A percentile compares a stretch with the other conserved stretches of the same genome.
Conservation (phyloP, 164 flowering plant genomes). For the Annona squamosa region DNA sequence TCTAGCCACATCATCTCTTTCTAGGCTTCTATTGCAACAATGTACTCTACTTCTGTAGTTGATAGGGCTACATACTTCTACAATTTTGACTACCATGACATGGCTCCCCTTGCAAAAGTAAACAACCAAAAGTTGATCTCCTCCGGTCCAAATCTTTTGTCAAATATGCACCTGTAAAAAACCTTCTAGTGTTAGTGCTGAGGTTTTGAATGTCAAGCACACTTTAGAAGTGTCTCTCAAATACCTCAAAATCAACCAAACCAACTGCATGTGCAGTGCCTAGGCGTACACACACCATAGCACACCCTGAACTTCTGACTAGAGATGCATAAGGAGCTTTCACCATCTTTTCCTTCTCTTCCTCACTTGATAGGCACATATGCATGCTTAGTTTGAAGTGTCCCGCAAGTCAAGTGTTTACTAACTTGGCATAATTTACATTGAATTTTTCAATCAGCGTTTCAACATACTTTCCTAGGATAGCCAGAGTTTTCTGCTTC, state of each 20-base stretch:
- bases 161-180: not conserved
- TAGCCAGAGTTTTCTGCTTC: too few species aligned
- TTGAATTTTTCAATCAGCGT: not conserved
- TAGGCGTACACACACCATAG: not conserved
- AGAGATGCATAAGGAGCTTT: not conserved
- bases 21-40: not conserved
- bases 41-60: not conserved
- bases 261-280: not conserved
- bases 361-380: not conserved
- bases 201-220: not conserved
- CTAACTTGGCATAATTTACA: not conserved
- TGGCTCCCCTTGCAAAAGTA: not conserved
- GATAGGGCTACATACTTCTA: not conserved
- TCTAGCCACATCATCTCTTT: not conserved
- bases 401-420: not conserved
- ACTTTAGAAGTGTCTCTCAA: not conserved
- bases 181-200: not conserved
- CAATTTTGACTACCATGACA: not conserved
- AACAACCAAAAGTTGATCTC: not conserved
- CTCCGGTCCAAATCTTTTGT: not conserved
- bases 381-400: not conserved
- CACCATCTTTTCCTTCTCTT: not conserved
- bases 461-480: too few species aligned
- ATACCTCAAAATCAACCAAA: not conserved
- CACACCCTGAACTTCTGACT: not conserved